These are phyloP conservation scores for Termitomyces sp. DNA, from an alignment of 768 basidiomycete genomes.

Conservation along the genomic window DNA sequence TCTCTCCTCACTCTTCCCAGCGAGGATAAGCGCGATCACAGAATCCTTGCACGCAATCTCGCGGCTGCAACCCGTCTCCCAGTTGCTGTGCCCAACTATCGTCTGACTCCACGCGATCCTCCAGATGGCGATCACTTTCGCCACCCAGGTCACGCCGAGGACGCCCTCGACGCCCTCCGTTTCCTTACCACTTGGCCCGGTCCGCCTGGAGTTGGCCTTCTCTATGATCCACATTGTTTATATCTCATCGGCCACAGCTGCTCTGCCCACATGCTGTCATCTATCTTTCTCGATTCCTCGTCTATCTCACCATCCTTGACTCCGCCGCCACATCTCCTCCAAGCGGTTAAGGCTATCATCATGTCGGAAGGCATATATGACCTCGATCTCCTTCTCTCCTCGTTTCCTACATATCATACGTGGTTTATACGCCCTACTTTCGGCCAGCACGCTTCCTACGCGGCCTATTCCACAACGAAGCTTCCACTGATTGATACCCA, in stretches of 20 bases:
- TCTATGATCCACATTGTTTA: constrained; percentile 41
- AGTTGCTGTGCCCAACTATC: constrained; percentile 78
- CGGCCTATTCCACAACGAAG: constrained; percentile 42
- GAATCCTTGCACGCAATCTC: constrained; percentile 51
- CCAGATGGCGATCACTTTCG: constrained; percentile 37
- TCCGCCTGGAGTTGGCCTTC: constrained; percentile 23
- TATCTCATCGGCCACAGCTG: constrained; percentile 80
- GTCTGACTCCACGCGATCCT: constrained; percentile 53
- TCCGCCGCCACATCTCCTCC: constrained; percentile 42
- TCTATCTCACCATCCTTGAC: constrained; percentile 39
- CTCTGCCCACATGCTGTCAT: constrained; percentile 75
- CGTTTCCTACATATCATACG: constrained; percentile 64
- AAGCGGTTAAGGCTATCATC: constrained; percentile 51
- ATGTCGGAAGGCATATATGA: constrained; percentile 81
- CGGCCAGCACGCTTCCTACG: constrained; percentile 49
- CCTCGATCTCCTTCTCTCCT: constrained; percentile 58
- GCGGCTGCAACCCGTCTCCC: constrained; percentile 47
- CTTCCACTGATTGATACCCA: constrained; percentile 36
- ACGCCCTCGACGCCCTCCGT: constrained; percentile 59
- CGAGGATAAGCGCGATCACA: constrained; percentile 70
- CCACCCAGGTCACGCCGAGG: constrained; percentile 73
- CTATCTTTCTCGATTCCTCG: constrained; percentile 61
- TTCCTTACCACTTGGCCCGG: constrained; percentile 53
- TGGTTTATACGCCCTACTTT: constrained; percentile 74
- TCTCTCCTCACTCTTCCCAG: constrained; percentile 32